Conservation (phyloP, 352 stramenopile genomes). For the Peronospora destructor region DNA sequence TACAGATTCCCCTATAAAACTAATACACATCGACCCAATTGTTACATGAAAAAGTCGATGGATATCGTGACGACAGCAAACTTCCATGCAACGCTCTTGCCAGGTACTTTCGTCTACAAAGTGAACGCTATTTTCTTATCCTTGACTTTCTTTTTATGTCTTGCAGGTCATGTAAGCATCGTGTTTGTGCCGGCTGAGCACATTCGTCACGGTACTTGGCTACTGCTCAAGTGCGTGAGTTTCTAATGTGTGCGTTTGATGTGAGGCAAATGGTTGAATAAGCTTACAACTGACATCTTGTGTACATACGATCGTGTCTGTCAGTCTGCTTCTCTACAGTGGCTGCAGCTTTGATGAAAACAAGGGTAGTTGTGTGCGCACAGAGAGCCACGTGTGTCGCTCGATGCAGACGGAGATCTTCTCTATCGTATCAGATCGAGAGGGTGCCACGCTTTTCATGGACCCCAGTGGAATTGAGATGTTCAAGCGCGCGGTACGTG, state of each 20-base stretch:
- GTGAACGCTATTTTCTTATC: no score
- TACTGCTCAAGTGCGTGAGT: slow-evolving; percentile 69
- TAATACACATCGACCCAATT: neutral
- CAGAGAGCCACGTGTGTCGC: slow-evolving; percentile 55
- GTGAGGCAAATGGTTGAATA: neutral
- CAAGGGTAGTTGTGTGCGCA: slow-evolving; percentile 38
- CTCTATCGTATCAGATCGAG: slow-evolving; percentile 69
- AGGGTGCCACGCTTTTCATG: slow-evolving; percentile 79
- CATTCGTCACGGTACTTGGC: slow-evolving; percentile 68
- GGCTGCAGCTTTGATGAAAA: slow-evolving; percentile 78
- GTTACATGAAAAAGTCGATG: neutral
- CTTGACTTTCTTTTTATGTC: neutral
- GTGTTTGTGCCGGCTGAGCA: slow-evolving; percentile 70
- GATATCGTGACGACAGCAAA: slow-evolving; percentile 75
- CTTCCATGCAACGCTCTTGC: slow-evolving; percentile 81
- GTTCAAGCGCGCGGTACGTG: slow-evolving; percentile 65
- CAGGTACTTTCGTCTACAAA: slow-evolving; percentile 29
- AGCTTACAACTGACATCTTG: neutral
- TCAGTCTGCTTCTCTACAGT: slow-evolving; percentile 72
- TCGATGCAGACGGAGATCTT: slow-evolving; percentile 80
- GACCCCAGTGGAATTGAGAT: slow-evolving; percentile 76
- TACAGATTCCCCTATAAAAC: slow-evolving; percentile 4
- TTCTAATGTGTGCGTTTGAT: slow-evolving; percentile 22
- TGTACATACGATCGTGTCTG: neutral
- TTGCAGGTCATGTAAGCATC: slow-evolving; percentile 65